Conservation (phyloP, 1,284 basidiomycete genomes). For the Volvariella volvacea region DNA sequence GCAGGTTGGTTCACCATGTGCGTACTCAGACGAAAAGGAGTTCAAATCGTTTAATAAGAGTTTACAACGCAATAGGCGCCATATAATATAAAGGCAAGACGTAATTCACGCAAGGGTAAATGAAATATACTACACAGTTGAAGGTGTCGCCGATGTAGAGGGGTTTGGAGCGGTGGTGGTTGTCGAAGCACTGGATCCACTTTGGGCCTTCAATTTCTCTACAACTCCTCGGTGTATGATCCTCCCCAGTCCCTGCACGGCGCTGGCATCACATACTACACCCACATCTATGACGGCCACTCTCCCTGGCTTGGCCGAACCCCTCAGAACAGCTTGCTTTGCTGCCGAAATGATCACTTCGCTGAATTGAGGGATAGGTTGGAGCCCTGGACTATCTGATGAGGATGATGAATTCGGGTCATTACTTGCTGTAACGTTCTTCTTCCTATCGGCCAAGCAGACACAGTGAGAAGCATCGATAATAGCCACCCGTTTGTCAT, state of each 20-base stretch:
- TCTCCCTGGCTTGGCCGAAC: slow-evolving; percentile 25
- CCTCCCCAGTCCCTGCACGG: slow-evolving; percentile 41
- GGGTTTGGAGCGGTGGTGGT: too few relatives aligned
- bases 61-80: too few relatives aligned
- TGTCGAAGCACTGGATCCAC: too few relatives aligned
- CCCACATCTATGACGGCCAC: slow-evolving; percentile 57
- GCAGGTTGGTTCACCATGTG: too few relatives aligned
- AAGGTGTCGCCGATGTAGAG: too few relatives aligned
- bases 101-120: too few relatives aligned
- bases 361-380: slow-evolving; percentile 56
- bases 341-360: slow-evolving; percentile 39
- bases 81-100: too few relatives aligned
- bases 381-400: slow-evolving; percentile 23
- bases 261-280: slow-evolving; percentile 47
- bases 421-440: slow-evolving; percentile 8
- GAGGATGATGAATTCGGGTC: slow-evolving; percentile 18
- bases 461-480: slow-evolving; percentile 62
- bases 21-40: too few relatives aligned
- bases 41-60: too few relatives aligned
- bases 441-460: slow-evolving; percentile 27
- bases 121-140: too few relatives aligned
- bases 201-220: slow-evolving; percentile 21
- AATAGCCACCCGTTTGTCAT: slow-evolving; percentile 54
- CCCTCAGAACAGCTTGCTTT: slow-evolving; percentile 26
- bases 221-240: slow-evolving; percentile 39